Base-by-base conservation (phyloP, 768 basidiomycete genomes). In the Sutorius australiensis region DNA sequence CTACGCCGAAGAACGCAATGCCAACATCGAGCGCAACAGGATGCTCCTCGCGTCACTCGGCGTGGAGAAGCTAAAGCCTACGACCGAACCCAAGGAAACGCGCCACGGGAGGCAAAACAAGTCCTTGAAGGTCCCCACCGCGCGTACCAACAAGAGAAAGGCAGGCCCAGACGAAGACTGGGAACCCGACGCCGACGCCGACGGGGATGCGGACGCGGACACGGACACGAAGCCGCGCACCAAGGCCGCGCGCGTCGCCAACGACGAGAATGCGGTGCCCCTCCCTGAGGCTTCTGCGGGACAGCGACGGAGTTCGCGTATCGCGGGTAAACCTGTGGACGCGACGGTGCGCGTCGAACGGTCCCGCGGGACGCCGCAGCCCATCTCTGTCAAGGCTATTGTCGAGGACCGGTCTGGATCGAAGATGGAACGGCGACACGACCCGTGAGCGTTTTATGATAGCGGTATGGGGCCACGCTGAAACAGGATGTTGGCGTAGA, bases 221-320 rank as follows among this genome's bases (percentile, higher is more conserved):
- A 59, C 61, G 32, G 73, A 75, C 47, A 62, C 63, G n/a, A 68
- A 71, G 12, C 56, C 60, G 4, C 58, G 60, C 17, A 50, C 57
- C 5, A 64, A 67, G 52, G 13, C 19, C 0, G 51, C 55, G 4
- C 64, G 62, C 42, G 39, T 57, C 44, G 39, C 41, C 0, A 46
- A 61, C 32, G 62, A 67, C 6, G 64, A 65, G 40, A 64, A 66
- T 46, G 34, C 30, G 46, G 38, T 28, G n/a, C 56, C 61, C 1
- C 38, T 8, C 2, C 28, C 3, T 0, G 48, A 13, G 7, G 46
- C 3, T 1, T 24, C 34, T 5, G 10, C 41, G 37, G 74, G 73
- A 10, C 60, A 76, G 49, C 80, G 90, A n/a, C 75, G 91, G 47
- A 92, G 89, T 63, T 72, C 79, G 40, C 78, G 90, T 46, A 83